These are phyloP conservation scores for Silene noctiflora DNA, from an alignment of 179 eudicot genomes.

Conservation along the genomic window DNA sequence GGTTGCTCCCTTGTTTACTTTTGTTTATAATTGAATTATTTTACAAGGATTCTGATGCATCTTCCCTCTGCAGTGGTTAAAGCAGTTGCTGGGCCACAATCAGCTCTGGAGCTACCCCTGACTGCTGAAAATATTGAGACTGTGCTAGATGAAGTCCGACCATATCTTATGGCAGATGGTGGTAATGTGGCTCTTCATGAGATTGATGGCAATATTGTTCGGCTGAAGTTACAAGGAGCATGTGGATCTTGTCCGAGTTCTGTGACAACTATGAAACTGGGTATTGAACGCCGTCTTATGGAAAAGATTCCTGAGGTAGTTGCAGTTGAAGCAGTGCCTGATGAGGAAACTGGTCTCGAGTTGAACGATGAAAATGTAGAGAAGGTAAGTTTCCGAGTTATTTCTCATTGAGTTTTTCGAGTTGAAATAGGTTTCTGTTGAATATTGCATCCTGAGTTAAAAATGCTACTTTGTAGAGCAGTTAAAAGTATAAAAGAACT, in stretches of 20 bases:
- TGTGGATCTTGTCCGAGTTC: slow-evolving; percentile 99
- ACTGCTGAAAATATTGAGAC: slow-evolving; percentile 81
- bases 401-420: not conserved
- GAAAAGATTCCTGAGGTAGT: slow-evolving; percentile 91
- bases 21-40: slow-evolving; percentile 6
- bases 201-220: slow-evolving; percentile 84
- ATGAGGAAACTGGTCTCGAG: slow-evolving; percentile 94
- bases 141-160: slow-evolving; percentile 87
- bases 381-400: slow-evolving; percentile 44
- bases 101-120: slow-evolving; percentile 67
- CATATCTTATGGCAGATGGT: slow-evolving; percentile 94
- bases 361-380: slow-evolving; percentile 91
- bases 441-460: not conserved
- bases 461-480: not conserved
- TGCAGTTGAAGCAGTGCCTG: slow-evolving; percentile 81
- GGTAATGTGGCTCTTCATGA: slow-evolving; percentile 93
- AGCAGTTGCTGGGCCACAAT: slow-evolving; percentile 72
- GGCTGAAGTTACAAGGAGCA: slow-evolving; percentile 89
- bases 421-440: not conserved
- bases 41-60: not conserved
- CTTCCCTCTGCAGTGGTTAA: slow-evolving; percentile 46
- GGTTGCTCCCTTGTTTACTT: not conserved
- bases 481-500: not conserved
- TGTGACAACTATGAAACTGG: slow-evolving; percentile 83
- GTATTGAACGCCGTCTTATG: slow-evolving; percentile 87